These are phyloP conservation scores for Lipomyces sp. DNA, from an alignment of 805 yeast genomes.

Conservation along the genomic window DNA sequence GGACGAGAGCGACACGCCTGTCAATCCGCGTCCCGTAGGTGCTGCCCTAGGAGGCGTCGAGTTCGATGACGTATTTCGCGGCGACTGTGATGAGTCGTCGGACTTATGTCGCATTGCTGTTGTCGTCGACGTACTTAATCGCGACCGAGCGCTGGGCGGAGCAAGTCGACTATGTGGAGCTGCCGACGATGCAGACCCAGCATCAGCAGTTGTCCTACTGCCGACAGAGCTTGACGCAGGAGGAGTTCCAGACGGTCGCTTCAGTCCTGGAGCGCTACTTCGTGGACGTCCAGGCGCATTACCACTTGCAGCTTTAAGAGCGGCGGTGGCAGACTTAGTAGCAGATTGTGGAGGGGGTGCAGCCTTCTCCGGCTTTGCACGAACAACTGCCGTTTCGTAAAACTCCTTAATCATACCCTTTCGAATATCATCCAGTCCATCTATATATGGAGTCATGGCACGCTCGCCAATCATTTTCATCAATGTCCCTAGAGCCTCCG, in stretches of 20 bases:
- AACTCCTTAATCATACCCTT: conserved; percentile 63
- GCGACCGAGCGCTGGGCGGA: not conserved
- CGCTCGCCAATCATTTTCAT: conserved; percentile 81
- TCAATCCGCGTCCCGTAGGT: conserved; percentile 25
- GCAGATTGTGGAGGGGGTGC: conserved; percentile 32
- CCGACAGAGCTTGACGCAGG: conserved; percentile 1
- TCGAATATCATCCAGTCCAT: conserved; percentile 73
- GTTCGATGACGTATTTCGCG: not conserved
- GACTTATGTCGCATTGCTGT: not conserved
- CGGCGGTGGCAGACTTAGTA: conserved; percentile 20
- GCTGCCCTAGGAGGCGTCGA: conserved; percentile 10
- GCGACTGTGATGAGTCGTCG: not conserved
- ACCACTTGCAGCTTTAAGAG: conserved; percentile 8
- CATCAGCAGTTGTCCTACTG: not conserved
- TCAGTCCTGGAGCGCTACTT: conserved; percentile 11
- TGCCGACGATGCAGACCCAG: not conserved
- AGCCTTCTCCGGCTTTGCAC: conserved; percentile 41
- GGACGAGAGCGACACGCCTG: conserved; percentile 26
- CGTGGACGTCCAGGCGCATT: conserved; percentile 16
- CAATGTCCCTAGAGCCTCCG: conserved; percentile 73
- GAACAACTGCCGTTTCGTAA: conserved; percentile 54
- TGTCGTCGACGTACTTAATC: not conserved
- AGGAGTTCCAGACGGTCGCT: conserved; percentile 4
- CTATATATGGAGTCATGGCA: conserved; percentile 56
- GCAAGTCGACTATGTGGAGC: not conserved